Conservation (phyloP, 2,329 filamentous ascomycete species). For the Xenoacremonium recifei region DNA sequence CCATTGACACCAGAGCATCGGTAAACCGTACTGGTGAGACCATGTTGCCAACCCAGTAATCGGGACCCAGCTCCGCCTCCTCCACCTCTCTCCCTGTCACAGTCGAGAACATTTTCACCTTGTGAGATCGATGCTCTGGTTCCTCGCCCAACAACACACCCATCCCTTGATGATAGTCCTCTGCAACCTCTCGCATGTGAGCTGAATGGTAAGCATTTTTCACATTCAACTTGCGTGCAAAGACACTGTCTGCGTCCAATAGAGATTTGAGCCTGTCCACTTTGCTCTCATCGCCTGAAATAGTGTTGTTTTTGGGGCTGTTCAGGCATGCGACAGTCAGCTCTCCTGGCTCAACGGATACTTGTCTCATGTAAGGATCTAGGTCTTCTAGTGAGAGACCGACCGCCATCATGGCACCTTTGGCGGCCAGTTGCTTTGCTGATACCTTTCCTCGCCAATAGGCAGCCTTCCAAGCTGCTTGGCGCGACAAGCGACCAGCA, state of each 20-base stretch:
- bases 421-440: constrained; percentile 2
- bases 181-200: constrained; percentile 18
- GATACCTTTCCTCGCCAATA: constrained; percentile 32
- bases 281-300: constrained; percentile 14
- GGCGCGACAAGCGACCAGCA: constrained; percentile 24
- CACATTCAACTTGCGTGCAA: constrained; percentile 33
- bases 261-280: no score
- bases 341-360: background rate
- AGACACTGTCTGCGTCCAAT: constrained; percentile 5
- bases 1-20: background rate
- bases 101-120: constrained; percentile 14
- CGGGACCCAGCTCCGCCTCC: background rate
- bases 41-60: background rate
- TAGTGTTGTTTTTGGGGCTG: constrained; percentile 12
- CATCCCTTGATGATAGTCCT: no score
- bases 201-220: constrained; percentile 21
- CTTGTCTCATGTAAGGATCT: constrained; percentile 13
- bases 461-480: constrained; percentile 31
- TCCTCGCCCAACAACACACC: no score
- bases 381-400: constrained; percentile 24
- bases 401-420: constrained; percentile 33
- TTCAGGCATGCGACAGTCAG: constrained; percentile 13
- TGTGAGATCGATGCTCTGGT: constrained; percentile 12
- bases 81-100: background rate
- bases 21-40: background rate